phyloP scores from a whole-genome alignment of 139 green algal species.

The Eudorina sp. region DNA sequence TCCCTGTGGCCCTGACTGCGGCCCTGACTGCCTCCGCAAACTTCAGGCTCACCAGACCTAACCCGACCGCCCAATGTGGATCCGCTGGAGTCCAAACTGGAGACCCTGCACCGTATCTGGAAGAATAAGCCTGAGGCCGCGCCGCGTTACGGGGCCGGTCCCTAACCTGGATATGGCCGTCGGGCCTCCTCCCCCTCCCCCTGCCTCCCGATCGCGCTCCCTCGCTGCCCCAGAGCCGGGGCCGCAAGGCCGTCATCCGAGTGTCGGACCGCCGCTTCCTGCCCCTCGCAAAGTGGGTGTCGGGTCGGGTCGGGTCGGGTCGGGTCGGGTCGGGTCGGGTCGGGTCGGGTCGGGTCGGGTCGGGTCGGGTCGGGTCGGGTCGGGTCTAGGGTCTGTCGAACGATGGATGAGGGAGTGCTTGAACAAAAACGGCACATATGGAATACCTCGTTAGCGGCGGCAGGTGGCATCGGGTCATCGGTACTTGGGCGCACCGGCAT shows the following conservation, averaged over 20 bases:
- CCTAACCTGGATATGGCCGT: no score
- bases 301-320: not conserved
- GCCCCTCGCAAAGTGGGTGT: not conserved
- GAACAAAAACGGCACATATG: no score
- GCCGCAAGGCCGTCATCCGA: slow-evolving; percentile 9
- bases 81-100: not conserved
- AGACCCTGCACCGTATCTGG: not conserved
- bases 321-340: no score
- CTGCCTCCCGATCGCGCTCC: not conserved
- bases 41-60: not conserved
- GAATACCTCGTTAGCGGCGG: no score
- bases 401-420: not conserved
- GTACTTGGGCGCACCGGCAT: no score
- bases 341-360: not conserved
- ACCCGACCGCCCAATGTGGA: not conserved
- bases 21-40: no score
- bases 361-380: not conserved
- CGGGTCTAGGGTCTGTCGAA: not conserved
- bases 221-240: not conserved
- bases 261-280: not conserved
- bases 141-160: no score
- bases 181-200: no score
- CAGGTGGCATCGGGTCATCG: no score
- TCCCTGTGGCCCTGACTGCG: no score
- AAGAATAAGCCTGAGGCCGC: not conserved